These are phyloP conservation scores for Aspergillus chevalieri DNA, from an alignment of 2,329 filamentous ascomycete species.

Conservation along the genomic window DNA sequence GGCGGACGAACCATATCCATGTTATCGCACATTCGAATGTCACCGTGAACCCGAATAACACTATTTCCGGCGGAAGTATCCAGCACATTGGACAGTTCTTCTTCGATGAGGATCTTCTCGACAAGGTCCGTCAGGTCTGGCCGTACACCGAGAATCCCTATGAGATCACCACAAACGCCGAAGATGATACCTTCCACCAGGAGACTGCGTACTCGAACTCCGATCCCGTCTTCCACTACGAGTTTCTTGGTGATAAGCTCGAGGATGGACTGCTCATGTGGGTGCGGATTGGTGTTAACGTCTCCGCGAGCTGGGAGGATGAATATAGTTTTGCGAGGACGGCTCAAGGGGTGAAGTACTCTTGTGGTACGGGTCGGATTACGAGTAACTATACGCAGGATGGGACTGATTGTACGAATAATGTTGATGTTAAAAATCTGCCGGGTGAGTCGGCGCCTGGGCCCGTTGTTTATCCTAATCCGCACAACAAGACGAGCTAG, in stretches of 20 bases:
- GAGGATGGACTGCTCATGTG: conserved; percentile 35
- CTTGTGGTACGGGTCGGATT: not conserved
- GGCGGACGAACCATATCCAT: conserved; percentile 42
- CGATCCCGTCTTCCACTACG: conserved; percentile 52
- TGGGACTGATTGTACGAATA: not conserved
- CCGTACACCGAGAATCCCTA: conserved; percentile 19
- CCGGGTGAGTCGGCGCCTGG: not conserved
- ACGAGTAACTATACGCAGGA: not conserved
- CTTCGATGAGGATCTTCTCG: conserved; percentile 52
- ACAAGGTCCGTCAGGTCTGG: conserved; percentile 43
- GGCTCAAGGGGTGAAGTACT: not conserved
- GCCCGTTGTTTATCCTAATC: not conserved
- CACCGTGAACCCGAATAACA: conserved; percentile 31
- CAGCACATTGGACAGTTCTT: conserved; percentile 58
- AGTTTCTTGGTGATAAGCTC: conserved; percentile 46
- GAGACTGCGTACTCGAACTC: conserved; percentile 42
- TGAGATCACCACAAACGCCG: conserved; percentile 31
- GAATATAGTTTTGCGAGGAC: not conserved
- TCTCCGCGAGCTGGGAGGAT: not conserved
- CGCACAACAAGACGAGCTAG: not conserved
- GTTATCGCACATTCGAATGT: conserved; percentile 32
- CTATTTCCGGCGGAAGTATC: conserved; percentile 39
- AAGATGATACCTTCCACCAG: conserved; percentile 40
- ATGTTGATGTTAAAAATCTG: not conserved
- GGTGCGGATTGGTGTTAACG: not conserved